phyloP scores from a whole-genome alignment of 805 yeast species.

The Candida oleophila region DNA sequence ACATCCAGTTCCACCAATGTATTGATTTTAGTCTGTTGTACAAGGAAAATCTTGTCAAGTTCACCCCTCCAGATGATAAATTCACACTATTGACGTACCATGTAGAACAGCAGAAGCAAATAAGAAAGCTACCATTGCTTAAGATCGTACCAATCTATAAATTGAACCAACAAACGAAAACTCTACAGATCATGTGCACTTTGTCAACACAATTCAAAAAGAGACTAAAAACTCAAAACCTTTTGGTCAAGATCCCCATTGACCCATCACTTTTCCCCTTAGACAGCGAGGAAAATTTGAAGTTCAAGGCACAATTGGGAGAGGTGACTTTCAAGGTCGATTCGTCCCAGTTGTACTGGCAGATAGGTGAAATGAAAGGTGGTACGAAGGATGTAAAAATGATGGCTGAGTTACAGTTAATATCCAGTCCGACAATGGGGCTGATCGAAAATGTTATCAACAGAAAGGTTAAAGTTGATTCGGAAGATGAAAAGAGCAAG shows the following conservation, averaged over 20 bases:
- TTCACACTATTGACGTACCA: slow-evolving; percentile 39
- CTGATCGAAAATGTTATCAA: background rate
- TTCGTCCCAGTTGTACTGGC: slow-evolving; percentile 70
- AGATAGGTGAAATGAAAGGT: slow-evolving; percentile 65
- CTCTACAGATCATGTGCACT: slow-evolving; percentile 35
- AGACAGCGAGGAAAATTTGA: slow-evolving; percentile 37
- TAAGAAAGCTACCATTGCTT: slow-evolving; percentile 41
- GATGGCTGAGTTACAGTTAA: slow-evolving; percentile 51
- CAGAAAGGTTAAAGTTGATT: background rate
- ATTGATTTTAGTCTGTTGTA: slow-evolving; percentile 75
- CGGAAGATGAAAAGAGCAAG: background rate
- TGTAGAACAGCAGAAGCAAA: slow-evolving; percentile 41
- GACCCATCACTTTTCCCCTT: slow-evolving; percentile 33
- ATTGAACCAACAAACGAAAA: slow-evolving; percentile 17
- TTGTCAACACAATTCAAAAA: slow-evolving; percentile 35
- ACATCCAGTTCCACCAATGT: slow-evolving; percentile 57
- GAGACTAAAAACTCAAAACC: slow-evolving; percentile 30
- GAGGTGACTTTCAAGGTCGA: slow-evolving; percentile 71
- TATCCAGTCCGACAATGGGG: background rate
- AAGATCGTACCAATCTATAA: slow-evolving; percentile 39
- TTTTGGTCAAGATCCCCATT: slow-evolving; percentile 32
- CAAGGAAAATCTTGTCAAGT: slow-evolving; percentile 62
- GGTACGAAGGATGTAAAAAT: slow-evolving; percentile 45
- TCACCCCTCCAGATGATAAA: slow-evolving; percentile 78
- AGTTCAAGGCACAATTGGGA: slow-evolving; percentile 72